Conservation (phyloP, 2,329 filamentous ascomycete species). For the Periconia digitata region DNA sequence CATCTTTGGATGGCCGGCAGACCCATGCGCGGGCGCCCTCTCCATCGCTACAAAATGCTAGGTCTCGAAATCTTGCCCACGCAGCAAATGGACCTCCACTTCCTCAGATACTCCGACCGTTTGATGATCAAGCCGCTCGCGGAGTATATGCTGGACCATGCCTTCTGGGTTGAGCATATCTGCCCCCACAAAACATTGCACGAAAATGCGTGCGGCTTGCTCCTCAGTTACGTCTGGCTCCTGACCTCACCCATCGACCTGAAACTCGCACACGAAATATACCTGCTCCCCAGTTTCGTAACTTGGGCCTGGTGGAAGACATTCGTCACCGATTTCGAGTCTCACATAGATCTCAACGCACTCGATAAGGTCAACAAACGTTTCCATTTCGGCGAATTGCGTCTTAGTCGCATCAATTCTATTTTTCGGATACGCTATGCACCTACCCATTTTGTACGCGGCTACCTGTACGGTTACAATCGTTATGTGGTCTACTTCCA, state of each 20-base stretch:
- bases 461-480: conserved; percentile 44
- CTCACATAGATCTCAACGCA: conserved; percentile 30
- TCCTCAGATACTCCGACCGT: conserved; percentile 35
- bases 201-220: conserved; percentile 31
- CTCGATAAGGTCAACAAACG: conserved; percentile 41
- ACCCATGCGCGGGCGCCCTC: conserved; percentile 36
- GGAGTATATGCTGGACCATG: conserved; percentile 30
- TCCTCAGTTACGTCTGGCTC: conserved; percentile 41
- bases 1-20: conserved; percentile 42
- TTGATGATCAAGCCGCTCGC: conserved; percentile 38
- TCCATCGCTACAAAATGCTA: conserved; percentile 41
- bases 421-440: conserved; percentile 38
- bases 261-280: conserved; percentile 33
- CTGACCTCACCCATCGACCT: conserved; percentile 36
- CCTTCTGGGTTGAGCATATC: conserved; percentile 35
- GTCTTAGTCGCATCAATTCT: conserved; percentile 38
- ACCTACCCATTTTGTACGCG: conserved; percentile 38
- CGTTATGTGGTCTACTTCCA: conserved; percentile 44
- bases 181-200: conserved; percentile 20
- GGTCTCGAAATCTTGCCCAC: conserved; percentile 32
- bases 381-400: conserved; percentile 40
- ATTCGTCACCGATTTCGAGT: conserved; percentile 30
- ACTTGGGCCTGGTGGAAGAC: conserved; percentile 40
- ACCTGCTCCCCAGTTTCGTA: conserved; percentile 30
- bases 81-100: conserved; percentile 40